Evolutionary conservation across 306 rosid species (phyloP), one percentile per base, ranked within the genome.

Genomic region (Cicer yamashitae): DNA sequence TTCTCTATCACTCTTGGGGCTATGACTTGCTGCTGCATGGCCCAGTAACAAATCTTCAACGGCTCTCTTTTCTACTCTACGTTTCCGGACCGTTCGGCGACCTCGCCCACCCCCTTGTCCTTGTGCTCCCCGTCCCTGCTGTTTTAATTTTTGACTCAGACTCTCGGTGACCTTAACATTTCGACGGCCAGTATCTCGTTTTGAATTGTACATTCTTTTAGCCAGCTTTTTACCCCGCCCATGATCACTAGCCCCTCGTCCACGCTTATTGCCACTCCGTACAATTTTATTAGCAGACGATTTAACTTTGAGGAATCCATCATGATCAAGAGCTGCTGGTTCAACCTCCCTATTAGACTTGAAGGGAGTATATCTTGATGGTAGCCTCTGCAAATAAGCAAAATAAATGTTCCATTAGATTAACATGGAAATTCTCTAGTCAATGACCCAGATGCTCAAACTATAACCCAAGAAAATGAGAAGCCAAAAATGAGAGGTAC

Each of bases 1-100:
- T 73, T 88, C 96, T 45, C 85, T 87, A n/a, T 74, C 77, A 51
- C 86, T 79, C 60, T 83, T 91, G 73, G 84, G 79, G 75, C 85
- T 85, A 74, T 71, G 79, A 47, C 78, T 37, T 56, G 81, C 83
- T 6, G 84, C 72, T 15, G 73, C 78, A 11, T 46, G 88, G 57
- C 85, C 85, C 25, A 75, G 65, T 64, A 81, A 80, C 56, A 84
- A 84, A 80, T 90, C 92, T 78, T 89, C 92, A 8, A 87, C 88
- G 77, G 83, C 87, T 80, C 90, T 85, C 81, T 88, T 87, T 65
- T 84, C 94, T 46, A 82, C 83, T 86, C 96, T 85, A 51, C 92
- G 86, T 79, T 91, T 90, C 86, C 99, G 85, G 61, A 92, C 89
- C 0, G 99, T 92, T 6, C 99, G 93, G 51, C 90, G 98, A 8